phyloP scores from a whole-genome alignment of 495 filamentous ascomycete genomes.

The Penicillium pancosmium region DNA sequence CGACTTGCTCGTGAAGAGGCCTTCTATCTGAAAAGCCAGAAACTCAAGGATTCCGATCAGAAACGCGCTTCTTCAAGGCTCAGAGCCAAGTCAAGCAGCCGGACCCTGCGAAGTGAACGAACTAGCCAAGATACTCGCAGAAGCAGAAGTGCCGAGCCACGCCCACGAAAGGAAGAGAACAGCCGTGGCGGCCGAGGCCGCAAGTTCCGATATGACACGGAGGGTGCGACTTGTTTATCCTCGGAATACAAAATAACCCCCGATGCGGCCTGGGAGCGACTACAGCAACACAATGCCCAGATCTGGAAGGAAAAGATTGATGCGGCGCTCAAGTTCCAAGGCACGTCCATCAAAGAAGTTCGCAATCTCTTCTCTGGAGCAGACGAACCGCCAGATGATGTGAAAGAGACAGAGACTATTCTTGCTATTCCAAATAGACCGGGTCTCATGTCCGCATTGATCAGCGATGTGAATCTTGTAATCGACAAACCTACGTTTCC shows the following conservation, averaged over 20 bases:
- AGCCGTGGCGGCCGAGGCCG: slow-evolving; percentile 37
- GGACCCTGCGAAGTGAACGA: slow-evolving; percentile 47
- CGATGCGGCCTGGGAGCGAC: slow-evolving; percentile 70
- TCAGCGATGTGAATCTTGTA: slow-evolving; percentile 82
- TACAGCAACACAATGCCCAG: slow-evolving; percentile 80
- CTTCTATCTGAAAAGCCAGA: slow-evolving; percentile 82
- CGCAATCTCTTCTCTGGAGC: slow-evolving; percentile 79
- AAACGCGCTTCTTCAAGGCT: slow-evolving; percentile 51
- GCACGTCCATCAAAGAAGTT: slow-evolving; percentile 74
- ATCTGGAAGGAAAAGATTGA: slow-evolving; percentile 95
- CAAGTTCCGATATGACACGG: slow-evolving; percentile 77
- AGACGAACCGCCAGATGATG: slow-evolving; percentile 78
- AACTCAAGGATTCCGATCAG: slow-evolving; percentile 69
- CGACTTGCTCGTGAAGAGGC: slow-evolving; percentile 88
- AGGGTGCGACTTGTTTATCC: slow-evolving; percentile 69
- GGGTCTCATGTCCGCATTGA: slow-evolving; percentile 74
- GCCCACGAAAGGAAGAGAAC: slow-evolving; percentile 33
- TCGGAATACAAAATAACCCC: slow-evolving; percentile 68
- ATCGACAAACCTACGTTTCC: slow-evolving; percentile 95
- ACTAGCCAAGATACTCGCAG: slow-evolving; percentile 47
- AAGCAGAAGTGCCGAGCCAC: slow-evolving; percentile 58
- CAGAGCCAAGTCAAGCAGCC: slow-evolving; percentile 54
- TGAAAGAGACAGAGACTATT: slow-evolving; percentile 81
- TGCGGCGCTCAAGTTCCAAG: slow-evolving; percentile 67
- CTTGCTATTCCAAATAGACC: slow-evolving; percentile 87